phyloP scores from a whole-genome alignment of 805 yeast species.

The Lachancea dasiensis region DNA sequence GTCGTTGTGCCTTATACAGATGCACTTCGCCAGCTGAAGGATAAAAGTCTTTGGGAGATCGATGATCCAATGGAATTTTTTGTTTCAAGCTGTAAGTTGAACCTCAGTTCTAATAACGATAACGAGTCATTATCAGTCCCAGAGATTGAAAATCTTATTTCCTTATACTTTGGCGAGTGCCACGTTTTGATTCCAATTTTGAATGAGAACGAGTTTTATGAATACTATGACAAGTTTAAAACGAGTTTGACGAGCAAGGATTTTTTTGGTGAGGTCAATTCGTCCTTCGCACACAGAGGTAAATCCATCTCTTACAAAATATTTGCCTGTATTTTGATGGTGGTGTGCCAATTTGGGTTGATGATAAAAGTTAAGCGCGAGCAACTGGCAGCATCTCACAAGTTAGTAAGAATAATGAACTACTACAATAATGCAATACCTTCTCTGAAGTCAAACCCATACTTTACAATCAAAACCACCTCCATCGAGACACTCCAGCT shows the following conservation, averaged over 20 bases:
- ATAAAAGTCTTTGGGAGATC: constrained; percentile 25
- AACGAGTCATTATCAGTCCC: constrained; percentile 12
- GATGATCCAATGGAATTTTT: constrained; percentile 24
- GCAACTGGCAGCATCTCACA: constrained; percentile 9
- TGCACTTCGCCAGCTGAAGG: constrained; percentile 15
- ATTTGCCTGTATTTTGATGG: constrained; percentile 23
- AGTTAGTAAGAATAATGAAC: constrained; percentile 29
- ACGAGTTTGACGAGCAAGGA: constrained; percentile 1
- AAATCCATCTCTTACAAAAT: constrained; percentile 26
- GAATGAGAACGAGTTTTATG: constrained; percentile 62
- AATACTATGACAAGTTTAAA: constrained; percentile 40
- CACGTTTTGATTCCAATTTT: constrained; percentile 61
- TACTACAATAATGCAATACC: constrained; percentile 53
- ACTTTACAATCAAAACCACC: constrained; percentile 49
- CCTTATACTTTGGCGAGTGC: constrained; percentile 74
- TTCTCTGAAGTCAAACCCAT: constrained; percentile 56
- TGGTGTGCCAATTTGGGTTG: constrained; percentile 30
- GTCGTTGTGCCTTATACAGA: constrained; percentile 10
- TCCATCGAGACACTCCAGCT: constrained; percentile 67
- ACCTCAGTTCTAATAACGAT: constrained; percentile 11
- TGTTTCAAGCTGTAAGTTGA: constrained; percentile 19
- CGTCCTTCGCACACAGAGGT: constrained; percentile 14
- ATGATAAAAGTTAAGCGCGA: constrained; percentile 23
- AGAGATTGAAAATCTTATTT: constrained; percentile 57
- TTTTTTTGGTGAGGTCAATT: constrained; percentile 11